Evolutionary conservation across 2,329 filamentous ascomycete genomes (phyloP).

Genomic region (Colletotrichum sansevieriae): DNA sequence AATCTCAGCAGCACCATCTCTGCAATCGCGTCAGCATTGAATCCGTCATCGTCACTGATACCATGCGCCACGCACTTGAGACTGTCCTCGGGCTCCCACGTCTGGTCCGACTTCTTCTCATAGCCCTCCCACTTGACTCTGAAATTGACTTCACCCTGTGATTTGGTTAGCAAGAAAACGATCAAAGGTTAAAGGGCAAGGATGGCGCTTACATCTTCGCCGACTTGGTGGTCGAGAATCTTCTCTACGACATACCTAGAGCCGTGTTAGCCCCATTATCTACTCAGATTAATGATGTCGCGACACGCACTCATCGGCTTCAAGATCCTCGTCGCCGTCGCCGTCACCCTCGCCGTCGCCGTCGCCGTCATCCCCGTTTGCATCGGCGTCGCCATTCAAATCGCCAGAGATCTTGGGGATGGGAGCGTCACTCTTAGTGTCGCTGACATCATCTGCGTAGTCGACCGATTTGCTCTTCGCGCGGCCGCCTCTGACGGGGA

Average conservation of each 20-base stretch:
- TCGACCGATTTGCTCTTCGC: constrained; percentile 33
- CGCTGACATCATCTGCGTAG: constrained; percentile 20
- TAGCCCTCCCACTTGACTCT: constrained; percentile 88
- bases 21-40: constrained; percentile 46
- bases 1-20: constrained; percentile 70
- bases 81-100: constrained; percentile 85
- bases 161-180: constrained; percentile 17
- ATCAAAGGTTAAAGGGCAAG: too few relatives aligned
- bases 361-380: constrained; percentile 50
- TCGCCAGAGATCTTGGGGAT: constrained; percentile 25
- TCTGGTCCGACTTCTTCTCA: constrained; percentile 76
- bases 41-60: neutral
- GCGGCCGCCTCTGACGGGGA: constrained; percentile 25
- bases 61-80: constrained; percentile 60
- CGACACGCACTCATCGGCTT: constrained; percentile 47
- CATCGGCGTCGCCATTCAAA: constrained; percentile 42
- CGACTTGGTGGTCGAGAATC: constrained; percentile 75
- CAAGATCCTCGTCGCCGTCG: constrained; percentile 58
- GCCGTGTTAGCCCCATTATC: constrained; percentile 38
- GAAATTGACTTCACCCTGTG: constrained; percentile 68
- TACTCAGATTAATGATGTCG: neutral
- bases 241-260: constrained; percentile 79
- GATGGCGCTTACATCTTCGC: constrained; percentile 61
- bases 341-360: constrained; percentile 47
- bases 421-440: constrained; percentile 28